Evolutionary conservation across 2,329 filamentous ascomycete species (phyloP), one percentile per base, ranked within the genome.

Genomic region (Penicillium thymicola): DNA sequence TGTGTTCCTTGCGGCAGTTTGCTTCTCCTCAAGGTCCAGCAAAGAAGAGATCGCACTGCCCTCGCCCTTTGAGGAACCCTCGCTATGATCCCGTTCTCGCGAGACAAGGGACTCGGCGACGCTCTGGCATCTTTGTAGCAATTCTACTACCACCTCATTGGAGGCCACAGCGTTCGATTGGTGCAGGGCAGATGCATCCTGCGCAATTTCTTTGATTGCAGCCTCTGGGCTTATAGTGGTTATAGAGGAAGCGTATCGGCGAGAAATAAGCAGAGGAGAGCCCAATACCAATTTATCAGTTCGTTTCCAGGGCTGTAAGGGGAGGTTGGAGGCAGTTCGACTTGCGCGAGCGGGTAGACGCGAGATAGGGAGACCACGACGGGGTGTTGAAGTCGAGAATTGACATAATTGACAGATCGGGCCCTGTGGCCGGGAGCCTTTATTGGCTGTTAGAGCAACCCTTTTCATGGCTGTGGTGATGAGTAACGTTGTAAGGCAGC

Each of bases 31-130:
- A 16, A 78, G 67, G 43, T 75, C 70, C 9, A 78, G 65, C 16
- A 78, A 64, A 2, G 75, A 75, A 2, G 75, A 75, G 9, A 75
- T 73, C 23, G 72, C 72, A 59, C 71, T 73, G 38, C 68, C 67
- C n/a, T 68, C 66, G 7, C 67, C 66, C 38, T 63, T 64, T 37
- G 62, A 23, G 7, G 61, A 50, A 11, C 63, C 48, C 6, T 56
- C 55, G 51, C 40, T 32, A 47, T 59, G 58, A 13, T 65, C 62
- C 37, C 68, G 53, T 30, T 72, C 66, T 34, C 60, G 65, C 13
- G 64, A 63, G 6, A 71, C 66, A 13, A 73, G 61, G 2, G 62
- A 59, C 42, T 72, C 67, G 7, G 70, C 70, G 16, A 75, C 61
- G 18, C 65, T 60, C 51, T 72, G 66, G 52, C 72, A 75, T 64